Percentiles rank a stretch among this genome's conserved stretches.
These are phyloP conservation scores for Paecilomyces sp. DNA, from an alignment of 2,329 filamentous ascomycete species.

Conservation along the genomic window DNA sequence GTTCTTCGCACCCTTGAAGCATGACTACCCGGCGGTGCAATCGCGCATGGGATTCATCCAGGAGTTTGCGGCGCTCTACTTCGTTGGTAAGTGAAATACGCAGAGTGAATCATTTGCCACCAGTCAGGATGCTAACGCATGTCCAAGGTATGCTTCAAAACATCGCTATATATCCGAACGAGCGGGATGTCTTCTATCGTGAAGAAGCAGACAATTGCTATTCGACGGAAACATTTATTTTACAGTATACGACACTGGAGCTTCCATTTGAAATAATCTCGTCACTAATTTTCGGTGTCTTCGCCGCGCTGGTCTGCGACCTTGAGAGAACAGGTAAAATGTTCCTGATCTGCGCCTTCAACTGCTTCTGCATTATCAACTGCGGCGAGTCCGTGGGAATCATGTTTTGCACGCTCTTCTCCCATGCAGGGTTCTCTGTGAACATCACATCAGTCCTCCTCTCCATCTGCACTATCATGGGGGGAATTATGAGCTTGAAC, in stretches of 20 bases:
- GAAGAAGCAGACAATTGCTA: conserved; percentile 71
- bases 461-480: conserved; percentile 63
- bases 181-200: conserved; percentile 69
- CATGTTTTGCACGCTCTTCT: conserved; percentile 71
- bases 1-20: conserved; percentile 64
- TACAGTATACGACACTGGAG: conserved; percentile 63
- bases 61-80: conserved; percentile 54
- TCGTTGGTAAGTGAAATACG: conserved; percentile 21
- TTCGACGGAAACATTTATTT: conserved; percentile 61
- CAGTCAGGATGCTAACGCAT: neutral
- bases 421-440: conserved; percentile 68
- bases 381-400: conserved; percentile 72
- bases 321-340: conserved; percentile 56
- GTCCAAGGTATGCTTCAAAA: conserved; percentile 68
- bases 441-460: conserved; percentile 65
- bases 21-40: conserved; percentile 64
- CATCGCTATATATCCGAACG: conserved; percentile 64
- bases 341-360: conserved; percentile 62
- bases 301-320: conserved; percentile 59
- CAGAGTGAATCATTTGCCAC: neutral
- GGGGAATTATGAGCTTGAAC: conserved; percentile 62
- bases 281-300: conserved; percentile 57
- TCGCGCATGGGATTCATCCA: conserved; percentile 68
- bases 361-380: conserved; percentile 65
- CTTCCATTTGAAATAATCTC: conserved; percentile 64